A percentile compares a stretch with the other conserved stretches of the same genome.
Evolutionary conservation across 306 rosid genomes (phyloP).

Genomic region (Castanospermum australe): DNA sequence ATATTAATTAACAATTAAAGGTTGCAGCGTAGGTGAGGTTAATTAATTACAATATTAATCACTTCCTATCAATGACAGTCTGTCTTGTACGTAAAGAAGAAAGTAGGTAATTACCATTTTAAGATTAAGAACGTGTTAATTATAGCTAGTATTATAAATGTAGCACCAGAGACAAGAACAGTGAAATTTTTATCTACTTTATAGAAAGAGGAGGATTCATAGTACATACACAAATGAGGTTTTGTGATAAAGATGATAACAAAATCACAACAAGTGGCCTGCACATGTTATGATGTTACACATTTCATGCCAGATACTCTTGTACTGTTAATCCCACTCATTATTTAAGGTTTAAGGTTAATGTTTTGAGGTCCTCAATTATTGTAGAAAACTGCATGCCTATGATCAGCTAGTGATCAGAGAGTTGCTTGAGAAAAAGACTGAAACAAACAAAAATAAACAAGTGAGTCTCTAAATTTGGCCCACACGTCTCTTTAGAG

Average conservation of each 20-base stretch:
- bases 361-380: neutral
- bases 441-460: constrained; percentile 13
- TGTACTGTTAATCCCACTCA: constrained; percentile 7
- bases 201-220: neutral
- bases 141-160: neutral
- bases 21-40: neutral
- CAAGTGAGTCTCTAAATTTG: neutral
- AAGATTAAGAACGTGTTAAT: neutral
- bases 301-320: neutral
- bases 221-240: neutral
- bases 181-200: neutral
- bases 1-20: too few relatives aligned
- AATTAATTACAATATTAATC: neutral
- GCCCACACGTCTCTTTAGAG: constrained; percentile 29
- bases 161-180: neutral
- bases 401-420: neutral
- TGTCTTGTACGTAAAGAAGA: too few relatives aligned
- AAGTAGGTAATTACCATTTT: neutral
- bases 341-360: constrained; percentile 5
- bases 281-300: constrained; percentile 18
- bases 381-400: neutral
- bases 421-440: constrained; percentile 11
- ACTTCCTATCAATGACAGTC: too few relatives aligned
- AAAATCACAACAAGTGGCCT: neutral
- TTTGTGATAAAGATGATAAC: neutral